These are phyloP conservation scores for Wallacemonas sp. DNA, from an alignment of 208 protist genomes.

Conservation along the genomic window DNA sequence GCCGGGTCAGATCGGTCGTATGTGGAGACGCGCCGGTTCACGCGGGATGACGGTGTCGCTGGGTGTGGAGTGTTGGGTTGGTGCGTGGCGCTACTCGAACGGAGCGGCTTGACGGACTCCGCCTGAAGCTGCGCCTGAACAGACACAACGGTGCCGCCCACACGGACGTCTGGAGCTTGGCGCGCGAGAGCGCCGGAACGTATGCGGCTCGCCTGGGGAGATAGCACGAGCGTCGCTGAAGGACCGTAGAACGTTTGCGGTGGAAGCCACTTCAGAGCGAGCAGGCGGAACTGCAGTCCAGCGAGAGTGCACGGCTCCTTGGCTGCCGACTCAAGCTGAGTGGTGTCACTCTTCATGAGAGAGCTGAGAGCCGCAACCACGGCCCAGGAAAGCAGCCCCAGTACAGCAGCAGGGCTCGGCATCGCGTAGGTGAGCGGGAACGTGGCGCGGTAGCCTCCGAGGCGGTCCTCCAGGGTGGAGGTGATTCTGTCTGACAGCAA, in stretches of 20 bases:
- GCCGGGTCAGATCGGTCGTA: background rate
- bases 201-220: background rate
- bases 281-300: background rate
- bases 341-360: background rate
- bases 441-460: background rate
- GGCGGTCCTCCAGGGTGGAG: background rate
- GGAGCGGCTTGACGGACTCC: background rate
- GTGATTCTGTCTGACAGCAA: background rate
- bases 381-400: slow-evolving; percentile 5
- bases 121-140: background rate
- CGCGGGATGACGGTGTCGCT: background rate
- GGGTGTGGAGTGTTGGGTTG: background rate
- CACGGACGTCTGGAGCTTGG: background rate
- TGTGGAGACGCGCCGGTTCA: too few species aligned
- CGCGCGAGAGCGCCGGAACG: background rate
- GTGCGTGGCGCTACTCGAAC: background rate
- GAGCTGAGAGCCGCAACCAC: background rate
- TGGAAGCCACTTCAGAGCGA: slow-evolving; percentile 11
- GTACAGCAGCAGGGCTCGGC: background rate
- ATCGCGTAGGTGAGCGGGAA: background rate
- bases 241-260: slow-evolving; percentile 3
- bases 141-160: background rate
- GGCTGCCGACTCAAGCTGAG: background rate
- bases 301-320: background rate
- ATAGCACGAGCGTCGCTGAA: background rate